Base-by-base conservation (phyloP, 495 filamentous ascomycete genomes). In the Endocarpon pusillum region DNA sequence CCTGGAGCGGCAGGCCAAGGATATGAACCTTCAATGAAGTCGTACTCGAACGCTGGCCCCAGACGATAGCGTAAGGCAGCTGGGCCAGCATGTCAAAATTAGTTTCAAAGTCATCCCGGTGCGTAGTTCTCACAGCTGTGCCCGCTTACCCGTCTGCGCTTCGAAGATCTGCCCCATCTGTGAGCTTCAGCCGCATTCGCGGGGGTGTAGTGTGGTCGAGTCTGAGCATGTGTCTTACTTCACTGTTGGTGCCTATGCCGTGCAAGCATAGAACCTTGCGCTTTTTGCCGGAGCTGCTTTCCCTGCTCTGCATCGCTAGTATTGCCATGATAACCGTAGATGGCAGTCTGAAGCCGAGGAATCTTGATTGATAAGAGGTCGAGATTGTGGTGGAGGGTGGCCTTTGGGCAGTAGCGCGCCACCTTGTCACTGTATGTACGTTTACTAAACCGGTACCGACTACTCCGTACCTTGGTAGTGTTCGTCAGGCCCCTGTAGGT, bases 11-110 rank as follows among this genome's bases (percentile, higher is more conserved):
- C 23, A 8, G 23, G 23, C 23, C 23, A 25, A 8, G 23, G 23
- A 34, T 14, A 34, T 11, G 32, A 18, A 14, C 32, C 32, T 12
- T 34, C 19, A 22, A 34, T 34, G 32, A 22, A 34, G 19, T 34
- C 32, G 32, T 18, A 34, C 32, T 34, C 32, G 19, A 22, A 34
- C 15, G 15, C 20, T n/a, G 15, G 8, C 32, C 32, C 32, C 7
- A 34, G 19, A 34, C 20, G 18, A 21, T 34, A 34, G 7, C 32
- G 32, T 11, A 34, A 20, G 32, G 32, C 15, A 20, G 32, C 32
- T 34, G 7, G 32, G 12, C 23, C 23, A 12, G 23, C 8, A 25
- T 25, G 23, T 8, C 23, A 12, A 8, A 12, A 25, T 25, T 25
- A 25, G 23, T 25, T 25, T 25, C 23, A 25, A 25, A 25, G 23